Percentiles rank a stretch among this genome's conserved stretches.
Evolutionary conservation across 495 filamentous ascomycete species (phyloP).

Genomic region (Articulospora tetracladia): DNA sequence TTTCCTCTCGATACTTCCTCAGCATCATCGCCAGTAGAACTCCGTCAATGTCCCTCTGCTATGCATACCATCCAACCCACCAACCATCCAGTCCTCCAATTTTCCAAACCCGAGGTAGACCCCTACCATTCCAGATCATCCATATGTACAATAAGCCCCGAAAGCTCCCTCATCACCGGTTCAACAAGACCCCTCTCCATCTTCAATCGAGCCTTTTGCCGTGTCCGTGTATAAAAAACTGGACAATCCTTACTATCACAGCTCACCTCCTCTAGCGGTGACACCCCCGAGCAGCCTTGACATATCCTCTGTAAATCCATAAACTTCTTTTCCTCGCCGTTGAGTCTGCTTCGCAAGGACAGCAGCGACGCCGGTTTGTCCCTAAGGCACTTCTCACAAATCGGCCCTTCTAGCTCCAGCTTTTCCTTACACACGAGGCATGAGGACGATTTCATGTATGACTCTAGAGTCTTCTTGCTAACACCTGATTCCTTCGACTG

Average conservation of each 20-base stretch:
- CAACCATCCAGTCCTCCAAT: no score
- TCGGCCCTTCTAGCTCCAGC: constrained; percentile 45
- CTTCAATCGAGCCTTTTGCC: constrained; percentile 58
- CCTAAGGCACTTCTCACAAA: constrained; percentile 63
- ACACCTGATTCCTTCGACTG: constrained; percentile 28
- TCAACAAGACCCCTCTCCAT: constrained; percentile 52
- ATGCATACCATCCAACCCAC: neutral
- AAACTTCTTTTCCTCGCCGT: constrained; percentile 58
- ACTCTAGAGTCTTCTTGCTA: constrained; percentile 70
- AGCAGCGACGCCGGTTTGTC: constrained; percentile 55
- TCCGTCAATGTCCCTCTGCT: no score
- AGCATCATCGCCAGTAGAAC: no score
- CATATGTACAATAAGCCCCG: constrained; percentile 30
- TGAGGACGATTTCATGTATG: constrained; percentile 74
- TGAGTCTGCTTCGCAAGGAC: constrained; percentile 55
- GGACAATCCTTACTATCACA: constrained; percentile 93
- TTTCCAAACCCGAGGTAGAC: no score
- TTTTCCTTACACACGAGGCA: constrained; percentile 76
- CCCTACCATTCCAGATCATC: constrained; percentile 37
- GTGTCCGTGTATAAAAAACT: constrained; percentile 83
- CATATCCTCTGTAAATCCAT: constrained; percentile 71
- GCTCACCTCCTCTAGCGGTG: constrained; percentile 68
- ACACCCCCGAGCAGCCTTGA: constrained; percentile 71
- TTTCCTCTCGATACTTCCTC: no score
- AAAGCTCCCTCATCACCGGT: constrained; percentile 53